Evolutionary conservation across 345 rosid genomes (phyloP).

Genomic region (Corymbia maculata): DNA sequence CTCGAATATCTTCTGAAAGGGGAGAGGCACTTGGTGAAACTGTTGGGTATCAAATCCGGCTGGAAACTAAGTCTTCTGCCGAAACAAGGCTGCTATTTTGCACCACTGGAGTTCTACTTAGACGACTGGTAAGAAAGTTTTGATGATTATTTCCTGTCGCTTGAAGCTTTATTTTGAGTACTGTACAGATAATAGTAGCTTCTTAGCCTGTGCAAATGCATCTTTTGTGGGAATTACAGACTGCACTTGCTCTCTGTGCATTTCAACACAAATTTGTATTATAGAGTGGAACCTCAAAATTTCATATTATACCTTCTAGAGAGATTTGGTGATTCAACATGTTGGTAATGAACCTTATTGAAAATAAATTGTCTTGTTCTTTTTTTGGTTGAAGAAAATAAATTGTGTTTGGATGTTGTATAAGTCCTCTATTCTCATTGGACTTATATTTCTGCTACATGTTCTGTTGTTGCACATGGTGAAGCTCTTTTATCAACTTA

Average conservation of each 20-base stretch:
- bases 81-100: conserved; percentile 83
- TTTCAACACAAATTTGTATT: neutral
- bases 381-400: neutral
- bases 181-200: neutral
- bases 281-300: neutral
- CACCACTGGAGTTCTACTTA: conserved; percentile 91
- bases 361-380: neutral
- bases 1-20: conserved; percentile 88
- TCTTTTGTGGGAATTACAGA: neutral
- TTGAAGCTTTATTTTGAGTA: neutral
- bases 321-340: neutral
- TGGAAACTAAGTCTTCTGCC: conserved; percentile 71
- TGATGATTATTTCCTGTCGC: neutral
- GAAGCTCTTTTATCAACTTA: neutral
- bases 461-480: neutral
- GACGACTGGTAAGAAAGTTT: conserved; percentile 58
- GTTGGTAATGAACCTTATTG: neutral
- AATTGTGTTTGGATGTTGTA: neutral
- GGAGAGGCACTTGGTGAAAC: conserved; percentile 86
- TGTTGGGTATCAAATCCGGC: conserved; percentile 93
- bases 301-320: neutral
- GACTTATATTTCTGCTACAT: neutral
- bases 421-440: neutral
- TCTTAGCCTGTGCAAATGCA: neutral
- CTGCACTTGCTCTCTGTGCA: neutral